Evolutionary conservation across 1,284 basidiomycete genomes (phyloP).

Genomic region (Trametes pubescens): DNA sequence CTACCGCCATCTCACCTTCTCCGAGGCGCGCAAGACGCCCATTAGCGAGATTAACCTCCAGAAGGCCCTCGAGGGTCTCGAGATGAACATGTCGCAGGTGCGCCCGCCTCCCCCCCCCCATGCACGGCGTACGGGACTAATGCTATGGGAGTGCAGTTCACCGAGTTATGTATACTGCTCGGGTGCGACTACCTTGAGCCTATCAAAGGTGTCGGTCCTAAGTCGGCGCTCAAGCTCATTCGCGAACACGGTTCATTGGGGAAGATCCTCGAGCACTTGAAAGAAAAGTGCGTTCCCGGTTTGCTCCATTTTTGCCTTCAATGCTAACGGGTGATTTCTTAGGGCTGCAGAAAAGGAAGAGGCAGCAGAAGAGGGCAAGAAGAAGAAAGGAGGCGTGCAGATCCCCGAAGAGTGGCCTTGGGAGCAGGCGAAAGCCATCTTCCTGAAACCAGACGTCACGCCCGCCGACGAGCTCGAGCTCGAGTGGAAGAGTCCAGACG

Average conservation of each 20-base stretch:
- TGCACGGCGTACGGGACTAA: neutral
- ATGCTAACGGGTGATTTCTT: neutral
- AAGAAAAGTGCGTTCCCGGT: conserved; percentile 68
- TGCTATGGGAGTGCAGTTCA: conserved; percentile 68
- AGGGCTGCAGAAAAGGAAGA: conserved; percentile 64
- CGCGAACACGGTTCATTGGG: conserved; percentile 87
- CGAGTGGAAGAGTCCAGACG: conserved; percentile 94
- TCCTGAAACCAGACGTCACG: conserved; percentile 88
- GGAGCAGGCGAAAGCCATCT: conserved; percentile 93
- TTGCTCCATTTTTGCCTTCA: neutral
- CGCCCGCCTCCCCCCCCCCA: no score
- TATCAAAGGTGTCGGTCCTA: conserved; percentile 94
- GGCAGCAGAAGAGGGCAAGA: conserved; percentile 54
- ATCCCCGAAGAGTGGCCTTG: conserved; percentile 97
- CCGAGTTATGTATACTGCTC: conserved; percentile 95
- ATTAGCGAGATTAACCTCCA: conserved; percentile 92
- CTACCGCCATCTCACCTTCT: conserved; percentile 96
- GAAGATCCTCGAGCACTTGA: conserved; percentile 83
- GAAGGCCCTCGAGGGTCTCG: conserved; percentile 86
- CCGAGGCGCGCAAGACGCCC: conserved; percentile 98
- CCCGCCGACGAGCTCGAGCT: conserved; percentile 92
- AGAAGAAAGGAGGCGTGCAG: conserved; percentile 76
- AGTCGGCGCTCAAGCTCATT: conserved; percentile 94
- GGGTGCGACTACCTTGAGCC: conserved; percentile 99
- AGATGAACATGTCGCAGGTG: conserved; percentile 93